phyloP scores from a whole-genome alignment of 2,329 filamentous ascomycete genomes.

The Fusarium xylarioides region DNA sequence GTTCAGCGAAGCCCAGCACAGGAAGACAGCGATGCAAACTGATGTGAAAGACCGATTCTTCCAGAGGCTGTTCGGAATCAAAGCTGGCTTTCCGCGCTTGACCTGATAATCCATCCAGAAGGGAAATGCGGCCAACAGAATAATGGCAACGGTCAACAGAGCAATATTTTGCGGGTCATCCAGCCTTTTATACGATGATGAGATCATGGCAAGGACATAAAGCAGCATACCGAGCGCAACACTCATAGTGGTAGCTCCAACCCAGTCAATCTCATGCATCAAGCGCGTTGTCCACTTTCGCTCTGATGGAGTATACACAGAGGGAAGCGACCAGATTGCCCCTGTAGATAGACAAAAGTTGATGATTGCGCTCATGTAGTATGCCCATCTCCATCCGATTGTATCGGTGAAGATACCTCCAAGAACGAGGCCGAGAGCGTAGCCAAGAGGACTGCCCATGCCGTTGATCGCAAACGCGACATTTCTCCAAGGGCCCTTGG shows the following conservation, averaged over 20 bases:
- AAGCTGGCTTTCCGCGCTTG: slow-evolving; percentile 56
- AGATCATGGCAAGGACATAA: slow-evolving; percentile 60
- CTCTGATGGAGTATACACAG: slow-evolving; percentile 30
- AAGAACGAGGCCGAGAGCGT: slow-evolving; percentile 59
- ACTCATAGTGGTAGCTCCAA: slow-evolving; percentile 57
- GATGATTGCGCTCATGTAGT: slow-evolving; percentile 52
- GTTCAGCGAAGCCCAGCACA: slow-evolving; percentile 58
- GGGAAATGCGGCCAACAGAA: slow-evolving; percentile 59
- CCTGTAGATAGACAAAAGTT: slow-evolving; percentile 48
- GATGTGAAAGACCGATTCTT: slow-evolving; percentile 62
- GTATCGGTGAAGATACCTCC: slow-evolving; percentile 59
- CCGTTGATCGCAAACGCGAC: slow-evolving; percentile 56
- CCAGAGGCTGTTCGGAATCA: slow-evolving; percentile 71
- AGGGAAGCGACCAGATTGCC: slow-evolving; percentile 51
- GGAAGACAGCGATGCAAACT: slow-evolving; percentile 61
- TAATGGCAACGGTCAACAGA: slow-evolving; percentile 54
- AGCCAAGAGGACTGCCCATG: slow-evolving; percentile 57
- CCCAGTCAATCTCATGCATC: slow-evolving; percentile 61
- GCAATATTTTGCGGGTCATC: slow-evolving; percentile 53
- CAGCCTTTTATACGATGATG: slow-evolving; percentile 51
- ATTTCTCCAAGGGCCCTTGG: slow-evolving; percentile 50
- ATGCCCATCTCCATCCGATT: slow-evolving; percentile 58
- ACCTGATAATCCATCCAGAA: slow-evolving; percentile 64
- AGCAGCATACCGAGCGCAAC: slow-evolving; percentile 58
- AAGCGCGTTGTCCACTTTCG: slow-evolving; percentile 42